Evolutionary conservation across 2,329 filamentous ascomycete species (phyloP).

Genomic region (Dothidotthia symphoricarpi): DNA sequence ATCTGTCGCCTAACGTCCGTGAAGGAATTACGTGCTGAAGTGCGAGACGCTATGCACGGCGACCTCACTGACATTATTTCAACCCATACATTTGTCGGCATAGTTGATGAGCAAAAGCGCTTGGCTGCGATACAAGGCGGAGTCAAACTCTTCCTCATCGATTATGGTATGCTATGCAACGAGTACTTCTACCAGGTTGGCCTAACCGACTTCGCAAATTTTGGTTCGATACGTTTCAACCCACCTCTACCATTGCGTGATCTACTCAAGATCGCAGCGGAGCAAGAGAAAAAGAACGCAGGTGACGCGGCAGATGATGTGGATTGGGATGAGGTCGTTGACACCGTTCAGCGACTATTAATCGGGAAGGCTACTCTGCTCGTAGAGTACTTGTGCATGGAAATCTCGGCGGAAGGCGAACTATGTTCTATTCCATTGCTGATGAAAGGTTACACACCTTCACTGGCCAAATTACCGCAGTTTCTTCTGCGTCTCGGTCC

Average conservation of each 20-base stretch:
- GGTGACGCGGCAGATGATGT: conserved; percentile 52
- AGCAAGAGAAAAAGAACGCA: conserved; percentile 62
- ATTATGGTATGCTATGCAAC: conserved; percentile 80
- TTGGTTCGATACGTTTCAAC: conserved; percentile 77
- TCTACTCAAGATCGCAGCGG: conserved; percentile 70
- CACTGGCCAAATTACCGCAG: conserved; percentile 78
- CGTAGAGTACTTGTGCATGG: conserved; percentile 84
- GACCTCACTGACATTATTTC: conserved; percentile 84
- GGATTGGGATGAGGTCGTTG: conserved; percentile 64
- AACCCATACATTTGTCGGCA: conserved; percentile 85
- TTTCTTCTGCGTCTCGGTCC: conserved; percentile 89
- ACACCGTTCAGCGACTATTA: conserved; percentile 65
- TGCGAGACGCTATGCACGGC: conserved; percentile 78
- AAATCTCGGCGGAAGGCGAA: conserved; percentile 75
- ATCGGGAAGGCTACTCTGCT: conserved; percentile 81
- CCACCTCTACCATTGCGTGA: conserved; percentile 70
- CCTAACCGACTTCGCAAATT: conserved; percentile 93
- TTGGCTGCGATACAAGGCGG: conserved; percentile 92
- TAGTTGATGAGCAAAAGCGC: conserved; percentile 83
- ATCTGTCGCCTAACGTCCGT: conserved; percentile 77
- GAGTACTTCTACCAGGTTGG: conserved; percentile 97
- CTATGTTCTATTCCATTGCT: conserved; percentile 78
- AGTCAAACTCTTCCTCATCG: conserved; percentile 86
- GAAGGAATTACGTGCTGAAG: conserved; percentile 76
- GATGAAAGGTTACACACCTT: conserved; percentile 83